phyloP scores from a whole-genome alignment of 371 early-diverging fungal genomes.

The Actinomortierella ambigua region DNA sequence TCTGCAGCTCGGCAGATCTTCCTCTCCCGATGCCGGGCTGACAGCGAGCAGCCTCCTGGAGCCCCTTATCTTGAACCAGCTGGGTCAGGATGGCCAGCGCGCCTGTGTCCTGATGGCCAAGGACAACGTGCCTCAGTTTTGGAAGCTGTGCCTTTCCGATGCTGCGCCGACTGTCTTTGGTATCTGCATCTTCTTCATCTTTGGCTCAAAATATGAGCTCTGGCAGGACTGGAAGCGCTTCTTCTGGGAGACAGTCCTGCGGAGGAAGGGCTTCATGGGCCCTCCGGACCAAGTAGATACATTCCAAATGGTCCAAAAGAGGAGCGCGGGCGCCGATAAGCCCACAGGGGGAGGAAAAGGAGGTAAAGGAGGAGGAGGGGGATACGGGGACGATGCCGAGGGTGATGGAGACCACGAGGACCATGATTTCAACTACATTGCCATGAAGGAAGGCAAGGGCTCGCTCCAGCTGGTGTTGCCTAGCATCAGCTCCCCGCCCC shows the following conservation, averaged over 20 bases:
- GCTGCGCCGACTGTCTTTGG: conserved; percentile 21
- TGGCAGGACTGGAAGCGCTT: conserved; percentile 29
- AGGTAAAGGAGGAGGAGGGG: not conserved
- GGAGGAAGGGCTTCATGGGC: conserved; percentile 3
- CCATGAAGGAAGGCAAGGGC: too few relatives aligned
- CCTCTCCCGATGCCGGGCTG: not conserved
- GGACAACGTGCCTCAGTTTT: conserved; percentile 20
- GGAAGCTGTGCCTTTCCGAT: conserved; percentile 25
- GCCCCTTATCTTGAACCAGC: too few relatives aligned
- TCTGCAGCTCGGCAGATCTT: conserved; percentile 2
- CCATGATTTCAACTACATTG: too few relatives aligned
- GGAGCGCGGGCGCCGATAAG: not conserved
- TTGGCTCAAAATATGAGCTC: conserved; percentile 30
- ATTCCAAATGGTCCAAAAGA: not conserved
- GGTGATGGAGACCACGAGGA: not conserved
- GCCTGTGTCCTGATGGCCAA: conserved; percentile 19
- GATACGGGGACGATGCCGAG: not conserved
- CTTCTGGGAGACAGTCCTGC: conserved; percentile 11
- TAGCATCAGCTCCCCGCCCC: too few relatives aligned
- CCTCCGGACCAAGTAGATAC: not conserved
- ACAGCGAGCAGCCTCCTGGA: conserved; percentile 1
- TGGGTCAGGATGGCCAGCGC: conserved; percentile 14
- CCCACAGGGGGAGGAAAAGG: not conserved
- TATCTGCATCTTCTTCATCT: conserved; percentile 17
- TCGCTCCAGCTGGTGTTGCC: too few relatives aligned